Percentiles rank a stretch among this genome's conserved stretches.
These are phyloP conservation scores for Lentinula sp. DNA, from an alignment of 768 basidiomycete species.

Conservation along the genomic window DNA sequence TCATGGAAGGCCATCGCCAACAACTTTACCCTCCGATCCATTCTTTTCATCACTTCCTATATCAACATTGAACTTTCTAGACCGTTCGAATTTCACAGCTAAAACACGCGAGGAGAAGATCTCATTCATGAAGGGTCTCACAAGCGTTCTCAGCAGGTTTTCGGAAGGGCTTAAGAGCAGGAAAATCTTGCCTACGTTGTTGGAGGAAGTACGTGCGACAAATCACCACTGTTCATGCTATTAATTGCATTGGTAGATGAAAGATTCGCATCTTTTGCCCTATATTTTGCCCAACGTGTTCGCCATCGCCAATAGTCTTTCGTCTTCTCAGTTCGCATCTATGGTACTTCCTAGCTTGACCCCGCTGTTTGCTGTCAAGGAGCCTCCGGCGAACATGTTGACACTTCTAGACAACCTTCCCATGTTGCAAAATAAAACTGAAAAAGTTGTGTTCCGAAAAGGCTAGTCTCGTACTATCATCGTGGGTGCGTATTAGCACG, in stretches of 20 bases:
- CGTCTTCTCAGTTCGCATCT: conserved; percentile 73
- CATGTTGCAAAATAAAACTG: conserved; percentile 85
- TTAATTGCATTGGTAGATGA: conserved; percentile 52
- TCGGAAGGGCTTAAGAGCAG: conserved; percentile 80
- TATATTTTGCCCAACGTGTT: conserved; percentile 97
- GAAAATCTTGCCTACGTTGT: conserved; percentile 85
- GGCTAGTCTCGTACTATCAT: conserved; percentile 44
- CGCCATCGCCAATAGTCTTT: conserved; percentile 72
- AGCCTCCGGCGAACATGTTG: conserved; percentile 97
- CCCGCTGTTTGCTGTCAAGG: conserved; percentile 85
- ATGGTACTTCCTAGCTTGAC: conserved; percentile 83
- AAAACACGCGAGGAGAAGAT: conserved; percentile 96
- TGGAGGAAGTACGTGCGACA: conserved; percentile 70
- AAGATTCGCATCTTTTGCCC: conserved; percentile 88
- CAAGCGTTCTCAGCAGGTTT: conserved; percentile 75
- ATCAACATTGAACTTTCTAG: conserved; percentile 92
- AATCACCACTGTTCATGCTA: not conserved
- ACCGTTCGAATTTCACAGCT: conserved; percentile 90
- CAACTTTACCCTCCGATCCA: conserved; percentile 72
- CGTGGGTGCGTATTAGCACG: not conserved
- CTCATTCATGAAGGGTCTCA: conserved; percentile 89
- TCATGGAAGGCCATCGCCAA: conserved; percentile 66
- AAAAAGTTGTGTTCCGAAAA: conserved; percentile 80
- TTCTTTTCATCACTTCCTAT: conserved; percentile 97
- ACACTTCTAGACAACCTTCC: conserved; percentile 86